A percentile compares a stretch with the other conserved stretches of the same genome.
These are phyloP conservation scores for Eurotiales sp. DNA, from an alignment of 2,329 filamentous ascomycete genomes.

Conservation along the genomic window DNA sequence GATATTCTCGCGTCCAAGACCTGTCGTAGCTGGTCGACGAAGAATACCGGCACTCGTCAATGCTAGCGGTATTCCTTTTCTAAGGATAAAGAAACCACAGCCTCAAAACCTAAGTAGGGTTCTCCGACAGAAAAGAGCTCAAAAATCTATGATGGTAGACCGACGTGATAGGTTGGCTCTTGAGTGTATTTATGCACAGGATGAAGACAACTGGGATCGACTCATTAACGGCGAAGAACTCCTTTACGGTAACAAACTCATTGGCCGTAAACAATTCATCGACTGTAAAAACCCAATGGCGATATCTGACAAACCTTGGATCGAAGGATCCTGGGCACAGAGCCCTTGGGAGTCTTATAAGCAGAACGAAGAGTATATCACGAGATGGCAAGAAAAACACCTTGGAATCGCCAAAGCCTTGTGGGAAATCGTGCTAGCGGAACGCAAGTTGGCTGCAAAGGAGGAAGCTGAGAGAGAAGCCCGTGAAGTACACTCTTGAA, in stretches of 20 bases:
- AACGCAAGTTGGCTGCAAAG: constrained; percentile 31
- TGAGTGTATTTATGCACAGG: constrained; percentile 31
- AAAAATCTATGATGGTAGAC: constrained; percentile 32
- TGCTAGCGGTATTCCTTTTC: constrained; percentile 40
- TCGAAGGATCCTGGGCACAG: constrained; percentile 23
- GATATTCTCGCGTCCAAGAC: constrained; percentile 34
- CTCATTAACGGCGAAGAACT: constrained; percentile 21
- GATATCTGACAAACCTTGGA: neutral
- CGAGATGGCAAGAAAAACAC: constrained; percentile 27
- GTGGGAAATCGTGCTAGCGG: constrained; percentile 39
- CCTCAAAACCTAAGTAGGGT: constrained; percentile 37
- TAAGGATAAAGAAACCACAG: constrained; percentile 45
- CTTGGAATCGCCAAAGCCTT: constrained; percentile 29
- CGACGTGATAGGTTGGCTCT: constrained; percentile 28
- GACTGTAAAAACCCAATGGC: too few relatives aligned
- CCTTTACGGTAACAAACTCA: neutral
- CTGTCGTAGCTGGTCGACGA: constrained; percentile 33
- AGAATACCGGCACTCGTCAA: constrained; percentile 39
- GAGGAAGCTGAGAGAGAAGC: constrained; percentile 17
- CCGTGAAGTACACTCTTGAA: neutral
- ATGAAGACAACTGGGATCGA: constrained; percentile 42
- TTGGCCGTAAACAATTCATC: too few relatives aligned
- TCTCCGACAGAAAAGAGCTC: constrained; percentile 33
- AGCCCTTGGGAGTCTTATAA: constrained; percentile 19
- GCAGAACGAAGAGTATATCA: constrained; percentile 21